phyloP scores from a whole-genome alignment of 106 monocot species.

The Dendrobium catenatum region DNA sequence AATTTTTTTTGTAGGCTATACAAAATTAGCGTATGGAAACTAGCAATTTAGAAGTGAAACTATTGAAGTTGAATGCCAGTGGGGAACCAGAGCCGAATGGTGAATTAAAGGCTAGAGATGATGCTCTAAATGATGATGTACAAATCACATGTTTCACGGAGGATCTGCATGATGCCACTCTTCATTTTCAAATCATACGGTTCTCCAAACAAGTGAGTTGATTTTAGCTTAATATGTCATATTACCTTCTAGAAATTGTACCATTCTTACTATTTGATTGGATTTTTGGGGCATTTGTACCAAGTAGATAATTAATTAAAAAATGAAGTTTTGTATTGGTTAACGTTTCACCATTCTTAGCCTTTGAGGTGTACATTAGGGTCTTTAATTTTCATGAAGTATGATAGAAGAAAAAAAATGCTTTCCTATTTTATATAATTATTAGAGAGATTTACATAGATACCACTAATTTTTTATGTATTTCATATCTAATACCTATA shows the following conservation, averaged over 20 bases:
- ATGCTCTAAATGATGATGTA: constrained; percentile 19
- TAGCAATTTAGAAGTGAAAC: neutral
- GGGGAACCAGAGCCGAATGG: constrained; percentile 11
- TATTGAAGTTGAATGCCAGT: constrained; percentile 17
- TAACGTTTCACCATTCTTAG: neutral
- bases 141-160: constrained; percentile 58
- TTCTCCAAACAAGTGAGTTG: constrained; percentile 49
- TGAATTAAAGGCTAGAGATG: constrained; percentile 11
- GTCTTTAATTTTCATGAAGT: too few species aligned
- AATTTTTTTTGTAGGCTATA: neutral
- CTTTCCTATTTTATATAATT: too few species aligned
- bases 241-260: neutral
- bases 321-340: neutral
- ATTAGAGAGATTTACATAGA: too few species aligned
- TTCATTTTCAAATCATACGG: constrained; percentile 65
- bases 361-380: too few species aligned
- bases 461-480: too few species aligned
- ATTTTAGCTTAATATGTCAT: neutral
- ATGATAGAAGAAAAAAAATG: too few species aligned
- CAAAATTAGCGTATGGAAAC: neutral
- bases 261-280: neutral
- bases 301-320: neutral
- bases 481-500: too few species aligned
- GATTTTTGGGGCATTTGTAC: neutral
- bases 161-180: constrained; percentile 42